Conservation (phyloP, 345 rosid genomes). For the Combretum micranthum region DNA sequence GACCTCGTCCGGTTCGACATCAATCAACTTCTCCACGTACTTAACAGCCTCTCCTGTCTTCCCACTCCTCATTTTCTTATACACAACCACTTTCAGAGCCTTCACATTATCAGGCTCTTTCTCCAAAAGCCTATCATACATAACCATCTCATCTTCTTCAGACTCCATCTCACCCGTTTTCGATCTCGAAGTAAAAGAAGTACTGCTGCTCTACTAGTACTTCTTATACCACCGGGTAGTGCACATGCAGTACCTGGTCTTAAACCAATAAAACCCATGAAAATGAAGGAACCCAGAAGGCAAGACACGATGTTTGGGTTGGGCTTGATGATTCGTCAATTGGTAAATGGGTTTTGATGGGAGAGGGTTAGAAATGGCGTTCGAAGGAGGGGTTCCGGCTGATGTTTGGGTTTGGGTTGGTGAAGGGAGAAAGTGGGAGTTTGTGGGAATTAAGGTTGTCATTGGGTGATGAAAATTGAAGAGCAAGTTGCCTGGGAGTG, state of each 20-base stretch:
- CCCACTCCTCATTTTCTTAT: slow-evolving; percentile 76
- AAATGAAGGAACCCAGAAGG: slow-evolving; percentile 51
- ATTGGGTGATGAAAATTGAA: too few relatives aligned
- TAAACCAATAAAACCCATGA: slow-evolving; percentile 36
- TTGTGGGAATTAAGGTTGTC: too few relatives aligned
- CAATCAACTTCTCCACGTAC: slow-evolving; percentile 55
- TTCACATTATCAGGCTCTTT: slow-evolving; percentile 60
- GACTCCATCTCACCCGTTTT: slow-evolving; percentile 17
- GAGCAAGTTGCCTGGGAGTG: too few relatives aligned
- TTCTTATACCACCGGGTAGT: slow-evolving; percentile 4
- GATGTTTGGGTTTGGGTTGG: too few relatives aligned
- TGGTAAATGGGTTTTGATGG: neutral
- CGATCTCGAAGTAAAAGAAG: slow-evolving; percentile 6
- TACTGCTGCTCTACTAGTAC: too few relatives aligned
- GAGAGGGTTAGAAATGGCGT: slow-evolving; percentile 18
- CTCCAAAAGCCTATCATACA: slow-evolving; percentile 60
- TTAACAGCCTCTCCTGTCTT: slow-evolving; percentile 52
- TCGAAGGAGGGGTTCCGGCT: slow-evolving; percentile 9
- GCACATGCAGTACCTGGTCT: slow-evolving; percentile 45
- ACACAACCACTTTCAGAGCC: slow-evolving; percentile 63
- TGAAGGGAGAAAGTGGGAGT: too few relatives aligned
- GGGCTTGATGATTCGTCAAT: slow-evolving; percentile 14
- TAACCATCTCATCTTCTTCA: slow-evolving; percentile 38
- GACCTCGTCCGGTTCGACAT: slow-evolving; percentile 56
- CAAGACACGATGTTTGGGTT: slow-evolving; percentile 29